phyloP scores from a whole-genome alignment of 225 moss, liverwort and hornwort species.

The Polytrichum commune region DNA sequence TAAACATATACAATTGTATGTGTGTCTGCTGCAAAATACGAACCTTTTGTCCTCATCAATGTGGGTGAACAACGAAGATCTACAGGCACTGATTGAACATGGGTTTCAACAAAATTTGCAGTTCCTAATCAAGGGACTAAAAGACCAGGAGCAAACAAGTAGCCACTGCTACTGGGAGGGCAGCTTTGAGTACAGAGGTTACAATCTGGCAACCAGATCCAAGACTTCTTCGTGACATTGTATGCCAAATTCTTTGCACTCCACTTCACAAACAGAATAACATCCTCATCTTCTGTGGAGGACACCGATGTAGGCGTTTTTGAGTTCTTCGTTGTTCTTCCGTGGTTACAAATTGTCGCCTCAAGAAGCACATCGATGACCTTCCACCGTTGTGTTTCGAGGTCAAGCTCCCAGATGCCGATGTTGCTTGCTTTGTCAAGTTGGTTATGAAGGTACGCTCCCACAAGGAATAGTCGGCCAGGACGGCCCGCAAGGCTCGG shows the following conservation, averaged over 20 bases:
- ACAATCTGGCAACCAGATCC: constrained; percentile 46
- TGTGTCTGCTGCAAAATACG: too few species aligned
- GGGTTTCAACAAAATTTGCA: too few species aligned
- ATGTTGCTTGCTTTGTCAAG: constrained; percentile 49
- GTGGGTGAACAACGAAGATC: too few species aligned
- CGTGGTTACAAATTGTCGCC: constrained; percentile 26
- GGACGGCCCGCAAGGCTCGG: constrained; percentile 35
- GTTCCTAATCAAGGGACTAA: constrained; percentile 30
- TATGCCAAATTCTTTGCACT: constrained; percentile 32
- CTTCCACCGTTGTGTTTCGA: constrained; percentile 29
- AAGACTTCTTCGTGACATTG: constrained; percentile 48
- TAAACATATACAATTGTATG: too few species aligned
- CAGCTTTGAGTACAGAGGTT: constrained; percentile 25
- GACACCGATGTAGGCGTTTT: constrained; percentile 13
- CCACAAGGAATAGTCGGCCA: constrained; percentile 44
- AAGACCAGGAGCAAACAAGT: constrained; percentile 37
- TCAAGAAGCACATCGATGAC: constrained; percentile 46
- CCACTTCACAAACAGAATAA: constrained; percentile 49
- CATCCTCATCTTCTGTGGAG: constrained; percentile 13
- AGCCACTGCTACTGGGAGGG: constrained; percentile 40
- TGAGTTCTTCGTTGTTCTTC: constrained; percentile 14
- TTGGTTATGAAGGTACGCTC: constrained; percentile 49
- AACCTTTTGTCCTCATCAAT: too few species aligned
- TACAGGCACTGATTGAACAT: too few species aligned
- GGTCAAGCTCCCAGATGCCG: constrained; percentile 55